Evolutionary conservation across 2,329 filamentous ascomycete species (phyloP).

Genomic region (Trichophyton simii): DNA sequence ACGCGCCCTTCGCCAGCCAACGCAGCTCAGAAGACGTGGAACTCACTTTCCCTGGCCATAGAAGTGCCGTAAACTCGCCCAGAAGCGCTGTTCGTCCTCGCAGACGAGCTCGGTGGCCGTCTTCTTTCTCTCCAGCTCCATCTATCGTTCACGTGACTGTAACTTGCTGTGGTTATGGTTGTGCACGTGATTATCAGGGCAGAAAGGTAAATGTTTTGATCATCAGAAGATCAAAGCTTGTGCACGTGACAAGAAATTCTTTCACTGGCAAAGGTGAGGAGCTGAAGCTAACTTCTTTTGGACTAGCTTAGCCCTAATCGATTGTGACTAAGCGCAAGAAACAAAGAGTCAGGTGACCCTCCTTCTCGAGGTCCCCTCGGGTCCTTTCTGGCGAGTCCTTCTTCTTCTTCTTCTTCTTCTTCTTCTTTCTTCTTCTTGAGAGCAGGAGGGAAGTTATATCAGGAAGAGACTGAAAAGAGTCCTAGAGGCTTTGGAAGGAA

Average conservation of each 20-base stretch:
- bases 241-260: neutral
- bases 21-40: neutral
- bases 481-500: no score
- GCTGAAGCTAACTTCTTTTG: neutral
- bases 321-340: neutral
- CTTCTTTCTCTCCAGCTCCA: neutral
- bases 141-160: neutral
- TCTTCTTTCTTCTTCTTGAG: neutral
- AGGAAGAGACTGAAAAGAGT: no score
- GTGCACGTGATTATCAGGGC: neutral
- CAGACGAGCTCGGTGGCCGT: neutral
- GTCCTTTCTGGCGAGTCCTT: neutral
- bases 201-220: neutral
- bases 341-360: neutral
- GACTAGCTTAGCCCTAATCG: neutral
- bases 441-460: no score
- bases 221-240: neutral
- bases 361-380: no score
- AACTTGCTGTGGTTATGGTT: neutral
- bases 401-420: no score
- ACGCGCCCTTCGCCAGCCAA: no score
- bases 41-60: neutral
- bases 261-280: neutral
- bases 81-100: slow-evolving; percentile 2
- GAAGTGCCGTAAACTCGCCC: neutral